Base-by-base conservation (phyloP, 768 basidiomycete species). In the Lyophyllum semitale region DNA sequence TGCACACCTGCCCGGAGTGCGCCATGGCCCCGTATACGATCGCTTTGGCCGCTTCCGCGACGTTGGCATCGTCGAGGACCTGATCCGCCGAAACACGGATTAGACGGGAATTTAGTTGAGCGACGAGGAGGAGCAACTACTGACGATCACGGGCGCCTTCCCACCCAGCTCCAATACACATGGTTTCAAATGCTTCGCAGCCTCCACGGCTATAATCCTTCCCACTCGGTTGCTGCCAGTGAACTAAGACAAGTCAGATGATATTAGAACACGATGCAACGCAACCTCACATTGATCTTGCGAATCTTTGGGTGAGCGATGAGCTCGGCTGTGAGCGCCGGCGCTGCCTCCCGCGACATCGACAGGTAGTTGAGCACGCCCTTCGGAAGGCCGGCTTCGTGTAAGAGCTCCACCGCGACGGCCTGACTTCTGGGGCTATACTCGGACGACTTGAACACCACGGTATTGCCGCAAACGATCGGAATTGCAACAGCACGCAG, bases 351-450 rank as follows among this genome's bases (percentile, higher is more conserved):
- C 15, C 68, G 63, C 4, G 79, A 75, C 57, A 78, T 76, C 6
- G 79, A 75, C 15, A 87, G 60, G 60, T 77, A 79, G 59, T 87
- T 85, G 6, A 88, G 60, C 7, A 84, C 84, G 6, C 84, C 85
- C 15, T 70, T 65, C 4, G 87, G 87, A 1, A 89, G 66, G 1
- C 87, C 85, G 0, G 85, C 86, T 58, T 84, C 80, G 13, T 79
- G 69, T 20, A 85, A 72, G 1, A 80, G 59, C 53, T 83, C 80
- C 0, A 70, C 69, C 11, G 80, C 70, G 7, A 83, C 65, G 7
- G 71, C 67, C 51, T 83, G 81, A 20, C 71, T 75, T 15, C 76
- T 68, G 0, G 84, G 83, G 48, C 75, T 79, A 41, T 69, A 66
- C 57, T 84, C 84, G 0, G 82, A 82, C 12, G 75, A 73, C 54